These are phyloP conservation scores for Populus hybrid DNA, from an alignment of 441 rosid species.

Conservation along the genomic window DNA sequence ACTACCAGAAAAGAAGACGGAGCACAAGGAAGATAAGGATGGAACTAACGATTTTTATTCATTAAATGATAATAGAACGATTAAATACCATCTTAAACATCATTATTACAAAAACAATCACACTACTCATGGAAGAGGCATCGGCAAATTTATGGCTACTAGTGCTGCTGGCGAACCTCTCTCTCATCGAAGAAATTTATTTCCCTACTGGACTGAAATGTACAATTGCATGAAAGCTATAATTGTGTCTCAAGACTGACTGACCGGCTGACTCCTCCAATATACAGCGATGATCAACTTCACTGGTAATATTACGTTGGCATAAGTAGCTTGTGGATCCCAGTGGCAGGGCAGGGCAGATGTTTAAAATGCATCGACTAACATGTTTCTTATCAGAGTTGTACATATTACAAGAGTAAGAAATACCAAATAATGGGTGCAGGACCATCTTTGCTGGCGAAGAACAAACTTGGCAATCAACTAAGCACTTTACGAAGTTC, in stretches of 20 bases:
- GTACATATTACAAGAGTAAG: no score
- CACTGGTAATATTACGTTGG: not conserved
- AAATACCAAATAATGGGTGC: no score
- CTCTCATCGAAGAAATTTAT: not conserved
- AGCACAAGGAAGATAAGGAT: not conserved
- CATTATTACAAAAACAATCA: constrained; percentile 24
- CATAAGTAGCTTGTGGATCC: not conserved
- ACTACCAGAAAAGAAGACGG: no score
- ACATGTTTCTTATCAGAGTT: not conserved
- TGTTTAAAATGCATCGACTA: not conserved
- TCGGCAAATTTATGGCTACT: constrained; percentile 3
- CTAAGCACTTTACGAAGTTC: constrained; percentile 69
- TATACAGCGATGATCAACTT: not conserved
- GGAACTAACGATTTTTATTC: constrained; percentile 7
- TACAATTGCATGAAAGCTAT: constrained; percentile 17
- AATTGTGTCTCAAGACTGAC: not conserved
- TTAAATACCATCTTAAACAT: constrained; percentile 12
- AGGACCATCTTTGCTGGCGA: not conserved
- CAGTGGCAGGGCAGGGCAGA: not conserved
- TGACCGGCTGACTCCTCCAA: not conserved
- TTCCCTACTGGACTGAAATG: constrained; percentile 11
- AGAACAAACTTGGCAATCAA: constrained; percentile 23
- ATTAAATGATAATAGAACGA: constrained; percentile 3
- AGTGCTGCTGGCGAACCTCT: not conserved
- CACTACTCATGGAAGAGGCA: not conserved